Evolutionary conservation across 495 filamentous ascomycete genomes (phyloP).

Genomic region (Xylaria curta): DNA sequence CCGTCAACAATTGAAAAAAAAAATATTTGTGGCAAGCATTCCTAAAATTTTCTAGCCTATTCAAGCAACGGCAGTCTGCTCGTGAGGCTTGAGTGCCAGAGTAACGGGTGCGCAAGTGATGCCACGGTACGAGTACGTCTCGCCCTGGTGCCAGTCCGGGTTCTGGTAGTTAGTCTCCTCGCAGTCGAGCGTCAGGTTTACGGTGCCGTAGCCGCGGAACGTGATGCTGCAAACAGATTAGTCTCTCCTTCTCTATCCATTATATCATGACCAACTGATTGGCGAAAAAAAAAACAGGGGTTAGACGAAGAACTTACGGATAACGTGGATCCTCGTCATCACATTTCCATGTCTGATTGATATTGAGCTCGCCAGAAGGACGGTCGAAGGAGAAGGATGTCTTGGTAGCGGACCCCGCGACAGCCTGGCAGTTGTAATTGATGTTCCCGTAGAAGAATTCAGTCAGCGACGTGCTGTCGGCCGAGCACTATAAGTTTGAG

Average conservation of each 20-base stretch:
- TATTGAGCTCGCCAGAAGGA: no score
- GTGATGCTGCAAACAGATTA: slow-evolving; percentile 35
- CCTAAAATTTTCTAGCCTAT: background rate
- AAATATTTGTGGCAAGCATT: background rate
- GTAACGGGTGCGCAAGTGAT: slow-evolving; percentile 44
- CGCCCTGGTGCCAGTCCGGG: slow-evolving; percentile 48
- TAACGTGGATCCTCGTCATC: slow-evolving; percentile 40
- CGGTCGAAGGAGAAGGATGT: no score
- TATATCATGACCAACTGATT: background rate
- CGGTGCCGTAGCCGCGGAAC: slow-evolving; percentile 45
- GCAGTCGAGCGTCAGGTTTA: slow-evolving; percentile 45
- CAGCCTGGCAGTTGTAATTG: no score
- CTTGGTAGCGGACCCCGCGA: no score
- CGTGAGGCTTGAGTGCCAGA: slow-evolving; percentile 35
- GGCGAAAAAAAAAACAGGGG: background rate
- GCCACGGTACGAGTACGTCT: slow-evolving; percentile 47
- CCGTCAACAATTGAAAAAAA: background rate
- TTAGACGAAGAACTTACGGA: slow-evolving; percentile 39
- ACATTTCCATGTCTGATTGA: no score
- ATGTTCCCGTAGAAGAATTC: no score
- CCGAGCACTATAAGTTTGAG: no score
- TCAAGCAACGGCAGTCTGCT: slow-evolving; percentile 47
- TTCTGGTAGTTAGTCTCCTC: slow-evolving; percentile 45
- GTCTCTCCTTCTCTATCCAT: background rate
- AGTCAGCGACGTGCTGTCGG: no score